Conservation (phyloP, 2,329 filamentous ascomycete genomes). For the Lachnellula subtilissima region DNA sequence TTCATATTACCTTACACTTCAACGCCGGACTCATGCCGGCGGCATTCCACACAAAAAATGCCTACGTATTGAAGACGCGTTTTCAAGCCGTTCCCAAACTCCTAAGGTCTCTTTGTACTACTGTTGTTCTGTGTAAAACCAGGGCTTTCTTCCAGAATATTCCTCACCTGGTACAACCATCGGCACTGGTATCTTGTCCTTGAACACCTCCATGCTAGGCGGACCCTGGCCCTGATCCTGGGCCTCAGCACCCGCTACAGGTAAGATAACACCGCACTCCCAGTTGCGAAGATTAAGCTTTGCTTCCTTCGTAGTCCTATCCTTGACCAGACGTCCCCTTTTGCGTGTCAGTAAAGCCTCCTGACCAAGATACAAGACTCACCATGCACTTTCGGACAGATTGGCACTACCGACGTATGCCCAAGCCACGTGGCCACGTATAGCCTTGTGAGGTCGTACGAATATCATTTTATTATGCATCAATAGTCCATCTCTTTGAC, state of each 20-base stretch:
- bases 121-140: slow-evolving; percentile 23
- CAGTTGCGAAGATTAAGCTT: slow-evolving; percentile 88
- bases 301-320: slow-evolving; percentile 59
- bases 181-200: slow-evolving; percentile 54
- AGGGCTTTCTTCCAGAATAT: slow-evolving; percentile 28
- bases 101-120: too few species aligned
- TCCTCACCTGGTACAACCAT: slow-evolving; percentile 54
- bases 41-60: too few species aligned
- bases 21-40: too few species aligned
- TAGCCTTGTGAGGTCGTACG: slow-evolving; percentile 34
- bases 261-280: slow-evolving; percentile 87
- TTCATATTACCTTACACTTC: too few species aligned
- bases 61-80: too few species aligned
- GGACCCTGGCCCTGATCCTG: background rate
- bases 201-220: slow-evolving; percentile 42
- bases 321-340: slow-evolving; percentile 73
- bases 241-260: slow-evolving; percentile 36
- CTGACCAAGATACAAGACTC: slow-evolving; percentile 33
- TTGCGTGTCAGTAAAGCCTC: background rate
- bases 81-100: background rate
- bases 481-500: slow-evolving; percentile 64
- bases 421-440: slow-evolving; percentile 50
- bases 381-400: slow-evolving; percentile 89
- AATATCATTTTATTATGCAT: slow-evolving; percentile 82
- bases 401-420: slow-evolving; percentile 89